Evolutionary conservation across 164 flowering plant genomes (phyloP).

Genomic region (Amborella trichopoda): DNA sequence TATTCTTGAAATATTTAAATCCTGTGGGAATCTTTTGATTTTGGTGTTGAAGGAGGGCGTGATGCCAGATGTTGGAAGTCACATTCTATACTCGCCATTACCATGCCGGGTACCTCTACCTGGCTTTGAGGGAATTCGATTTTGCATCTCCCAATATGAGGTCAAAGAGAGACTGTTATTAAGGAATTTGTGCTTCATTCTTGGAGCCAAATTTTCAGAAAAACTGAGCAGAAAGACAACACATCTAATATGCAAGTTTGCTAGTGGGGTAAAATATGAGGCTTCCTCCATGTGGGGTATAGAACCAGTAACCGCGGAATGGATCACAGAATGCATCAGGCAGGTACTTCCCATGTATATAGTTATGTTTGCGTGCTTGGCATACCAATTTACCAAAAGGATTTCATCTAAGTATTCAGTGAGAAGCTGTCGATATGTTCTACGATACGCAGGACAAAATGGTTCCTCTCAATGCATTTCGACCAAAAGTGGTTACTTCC

Average conservation of each 20-base stretch:
- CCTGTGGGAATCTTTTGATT: neutral
- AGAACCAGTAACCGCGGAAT: conserved; percentile 57
- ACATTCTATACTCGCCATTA: conserved; percentile 86
- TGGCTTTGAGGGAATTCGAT: conserved; percentile 55
- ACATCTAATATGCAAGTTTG: conserved; percentile 77
- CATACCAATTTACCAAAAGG: neutral
- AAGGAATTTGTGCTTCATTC: conserved; percentile 71
- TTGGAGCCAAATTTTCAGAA: conserved; percentile 74
- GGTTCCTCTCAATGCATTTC: conserved; percentile 39
- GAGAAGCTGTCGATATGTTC: neutral
- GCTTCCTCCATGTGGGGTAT: conserved; percentile 86
- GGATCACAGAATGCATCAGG: conserved; percentile 75
- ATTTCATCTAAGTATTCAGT: neutral
- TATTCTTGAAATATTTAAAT: no score
- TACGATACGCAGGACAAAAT: conserved; percentile 40
- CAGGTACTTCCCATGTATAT: conserved; percentile 32
- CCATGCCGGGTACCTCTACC: conserved; percentile 73
- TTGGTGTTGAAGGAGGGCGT: conserved; percentile 51
- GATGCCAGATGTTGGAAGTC: conserved; percentile 70
- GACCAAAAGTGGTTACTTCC: conserved; percentile 53
- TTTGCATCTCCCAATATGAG: conserved; percentile 87
- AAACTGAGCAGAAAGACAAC: conserved; percentile 66
- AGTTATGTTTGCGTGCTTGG: neutral
- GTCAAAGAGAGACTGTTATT: conserved; percentile 65
- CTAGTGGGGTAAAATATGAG: conserved; percentile 72